Evolutionary conservation across 2,329 filamentous ascomycete genomes (phyloP), one percentile per base, ranked within the genome.

Genomic region (Ceratocystiopsis brevicomis): DNA sequence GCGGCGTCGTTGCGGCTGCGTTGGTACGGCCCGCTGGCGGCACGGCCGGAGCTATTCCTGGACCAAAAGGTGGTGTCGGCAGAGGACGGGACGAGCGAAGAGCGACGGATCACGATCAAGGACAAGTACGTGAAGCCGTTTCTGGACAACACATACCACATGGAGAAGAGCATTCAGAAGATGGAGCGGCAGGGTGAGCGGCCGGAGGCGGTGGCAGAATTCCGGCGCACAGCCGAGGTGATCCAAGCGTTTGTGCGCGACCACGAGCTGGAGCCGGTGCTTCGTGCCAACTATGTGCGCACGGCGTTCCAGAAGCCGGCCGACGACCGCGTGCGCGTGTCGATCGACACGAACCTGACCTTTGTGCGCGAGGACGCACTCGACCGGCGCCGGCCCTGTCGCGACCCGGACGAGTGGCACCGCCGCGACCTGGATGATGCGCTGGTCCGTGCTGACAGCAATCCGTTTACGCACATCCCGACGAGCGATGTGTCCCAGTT

Each of bases 221-320:
- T 92, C 56, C 79, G 80, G 58, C 66, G 68, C 34, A 79, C 81
- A 3, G 81, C 88, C 15, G 66, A 76, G 39, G 74, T 78, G 47
- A 82, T 96, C 37, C 85, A 94, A 57, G 65, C 68, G 1, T 88
- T 93, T 53, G 76, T 95, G 57, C 73, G 75, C 54, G 70, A 81
- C 40, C 75, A 83, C 54, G 71, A 81, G 44, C 67, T 98, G 15
- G 76, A 88, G 56, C 90, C 90, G 6, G 72, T 94, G 32, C 61
- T 98, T 43, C 77, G 90, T 41, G 90, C 90, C 49, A 94, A 93
- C 61, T 96, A 96, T 59, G 82, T 78, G 36, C 81, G 90, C 48
- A 93, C 86, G 1, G 90, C 90, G 1, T 98, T 96, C 65, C 90
- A 98, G 61, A 94, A 94, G 51, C 90, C 90, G 6, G 76, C 83